Evolutionary conservation across 225 moss, liverwort and hornwort genomes (phyloP).

Genomic region (Marchantia paleacea): DNA sequence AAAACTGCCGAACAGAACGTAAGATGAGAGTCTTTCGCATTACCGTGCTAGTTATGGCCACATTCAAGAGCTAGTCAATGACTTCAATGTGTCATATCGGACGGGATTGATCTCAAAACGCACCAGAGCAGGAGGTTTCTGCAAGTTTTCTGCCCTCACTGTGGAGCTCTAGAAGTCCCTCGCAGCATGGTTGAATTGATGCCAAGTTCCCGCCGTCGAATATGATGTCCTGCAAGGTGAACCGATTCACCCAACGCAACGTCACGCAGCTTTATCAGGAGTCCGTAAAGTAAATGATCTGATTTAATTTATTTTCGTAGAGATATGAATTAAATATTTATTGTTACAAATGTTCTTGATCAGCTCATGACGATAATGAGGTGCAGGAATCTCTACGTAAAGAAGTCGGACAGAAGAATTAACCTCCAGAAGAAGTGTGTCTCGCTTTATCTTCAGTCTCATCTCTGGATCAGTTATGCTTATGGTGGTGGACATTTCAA

Average conservation of each 20-base stretch:
- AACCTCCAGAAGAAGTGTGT: not conserved
- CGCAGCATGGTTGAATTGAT: not conserved
- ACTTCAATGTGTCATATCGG: no score
- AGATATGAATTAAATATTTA: no score
- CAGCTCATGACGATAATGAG: no score
- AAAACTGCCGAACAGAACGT: slow-evolving; percentile 22
- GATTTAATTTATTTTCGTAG: no score
- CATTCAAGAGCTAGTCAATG: not conserved
- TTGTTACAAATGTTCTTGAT: no score
- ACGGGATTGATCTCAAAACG: not conserved
- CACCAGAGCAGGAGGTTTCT: slow-evolving; percentile 1
- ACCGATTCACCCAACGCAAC: no score
- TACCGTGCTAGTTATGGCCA: not conserved
- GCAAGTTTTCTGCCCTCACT: not conserved
- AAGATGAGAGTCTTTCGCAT: not conserved
- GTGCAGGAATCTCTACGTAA: no score
- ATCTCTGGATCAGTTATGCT: not conserved
- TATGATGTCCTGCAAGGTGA: not conserved
- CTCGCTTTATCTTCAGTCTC: not conserved
- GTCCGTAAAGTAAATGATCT: no score
- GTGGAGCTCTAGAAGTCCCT: not conserved
- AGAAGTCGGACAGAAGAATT: no score
- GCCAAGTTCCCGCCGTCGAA: not conserved
- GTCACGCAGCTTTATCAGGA: no score
- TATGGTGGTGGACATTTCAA: slow-evolving; percentile 2